These are phyloP conservation scores for Leishmania guyanensis DNA, from an alignment of 208 protist species.

Conservation along the genomic window DNA sequence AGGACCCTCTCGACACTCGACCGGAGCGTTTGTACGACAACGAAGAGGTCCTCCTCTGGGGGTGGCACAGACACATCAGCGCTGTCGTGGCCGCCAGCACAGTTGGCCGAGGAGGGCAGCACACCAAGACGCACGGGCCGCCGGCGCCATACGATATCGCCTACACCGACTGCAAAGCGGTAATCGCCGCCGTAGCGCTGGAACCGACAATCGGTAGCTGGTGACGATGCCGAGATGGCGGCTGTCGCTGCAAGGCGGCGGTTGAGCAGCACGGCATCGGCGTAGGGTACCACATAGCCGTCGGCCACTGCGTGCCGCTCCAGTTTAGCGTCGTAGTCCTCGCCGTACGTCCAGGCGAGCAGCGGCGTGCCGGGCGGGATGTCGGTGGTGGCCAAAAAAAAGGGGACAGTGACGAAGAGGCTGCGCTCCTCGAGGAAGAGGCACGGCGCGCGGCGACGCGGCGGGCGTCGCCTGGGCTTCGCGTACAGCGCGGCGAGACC, in stretches of 20 bases:
- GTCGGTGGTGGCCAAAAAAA: conserved; percentile 81
- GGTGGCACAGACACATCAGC: conserved; percentile 12
- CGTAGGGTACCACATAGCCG: conserved; percentile 66
- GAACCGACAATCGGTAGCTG: conserved; percentile 5
- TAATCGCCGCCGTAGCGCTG: conserved; percentile 86
- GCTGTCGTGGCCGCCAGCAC: background rate
- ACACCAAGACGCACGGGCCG: conserved; percentile 19
- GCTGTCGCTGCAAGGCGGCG: conserved; percentile 14
- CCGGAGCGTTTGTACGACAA: conserved; percentile 51
- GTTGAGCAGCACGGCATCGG: conserved; percentile 68
- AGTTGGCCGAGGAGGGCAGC: background rate
- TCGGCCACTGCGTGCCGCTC: conserved; percentile 75
- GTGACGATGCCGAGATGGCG: background rate
- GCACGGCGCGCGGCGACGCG: conserved; percentile 19
- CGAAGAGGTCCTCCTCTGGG: conserved; percentile 67
- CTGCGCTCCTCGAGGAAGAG: conserved; percentile 66
- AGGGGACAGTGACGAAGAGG: conserved; percentile 75
- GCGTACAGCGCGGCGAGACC: conserved; percentile 1
- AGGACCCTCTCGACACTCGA: conserved; percentile 48
- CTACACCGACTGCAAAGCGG: conserved; percentile 60
- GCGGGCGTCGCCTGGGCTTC: conserved; percentile 18
- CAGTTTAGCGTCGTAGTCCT: conserved; percentile 86
- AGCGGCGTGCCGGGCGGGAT: conserved; percentile 62
- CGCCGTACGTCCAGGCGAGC: conserved; percentile 89
- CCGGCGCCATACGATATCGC: conserved; percentile 84